These are phyloP conservation scores for Neofusicoccum sp. DNA, from an alignment of 2,329 filamentous ascomycete genomes.

Conservation along the genomic window DNA sequence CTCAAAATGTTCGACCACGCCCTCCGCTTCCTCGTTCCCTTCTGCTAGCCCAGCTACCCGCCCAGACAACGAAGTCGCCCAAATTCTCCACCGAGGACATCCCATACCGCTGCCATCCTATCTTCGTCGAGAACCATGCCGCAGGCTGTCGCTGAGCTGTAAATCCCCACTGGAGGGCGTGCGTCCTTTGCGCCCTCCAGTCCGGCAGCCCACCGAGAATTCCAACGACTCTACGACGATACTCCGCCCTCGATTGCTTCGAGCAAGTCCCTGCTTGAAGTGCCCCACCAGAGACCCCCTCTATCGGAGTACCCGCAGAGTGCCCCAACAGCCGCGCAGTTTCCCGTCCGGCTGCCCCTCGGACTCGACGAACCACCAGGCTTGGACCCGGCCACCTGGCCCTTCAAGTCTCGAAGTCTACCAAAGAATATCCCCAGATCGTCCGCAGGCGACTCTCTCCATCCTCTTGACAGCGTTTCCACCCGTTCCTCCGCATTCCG, in stretches of 20 bases:
- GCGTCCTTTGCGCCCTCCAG: slow-evolving; percentile 67
- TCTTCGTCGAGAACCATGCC: slow-evolving; percentile 52
- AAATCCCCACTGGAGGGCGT: slow-evolving; percentile 79
- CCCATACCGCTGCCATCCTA: slow-evolving; percentile 24
- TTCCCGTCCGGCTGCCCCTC: slow-evolving; percentile 35
- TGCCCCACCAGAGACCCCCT: slow-evolving; percentile 24
- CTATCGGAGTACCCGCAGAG: slow-evolving; percentile 29
- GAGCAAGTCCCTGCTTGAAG: slow-evolving; percentile 36
- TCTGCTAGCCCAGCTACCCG: slow-evolving; percentile 31
- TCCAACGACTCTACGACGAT: slow-evolving; percentile 58
- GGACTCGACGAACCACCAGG: slow-evolving; percentile 33
- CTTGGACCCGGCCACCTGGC: slow-evolving; percentile 31
- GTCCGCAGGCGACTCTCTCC: slow-evolving; percentile 30
- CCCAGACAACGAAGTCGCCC: slow-evolving; percentile 46
- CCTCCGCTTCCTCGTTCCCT: slow-evolving; percentile 32
- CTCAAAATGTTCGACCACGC: slow-evolving; percentile 31
- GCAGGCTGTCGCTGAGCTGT: slow-evolving; percentile 66
- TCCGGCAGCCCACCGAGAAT: slow-evolving; percentile 81
- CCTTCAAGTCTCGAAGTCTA: slow-evolving; percentile 39
- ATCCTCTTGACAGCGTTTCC: slow-evolving; percentile 16
- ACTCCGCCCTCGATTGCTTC: slow-evolving; percentile 37
- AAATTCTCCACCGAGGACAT: slow-evolving; percentile 22
- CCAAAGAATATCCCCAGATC: slow-evolving; percentile 31
- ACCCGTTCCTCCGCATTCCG: slow-evolving; percentile 1
- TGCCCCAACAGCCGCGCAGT: slow-evolving; percentile 34